phyloP scores from a whole-genome alignment of 2,329 filamentous ascomycete species.

The Exophiala sideris region DNA sequence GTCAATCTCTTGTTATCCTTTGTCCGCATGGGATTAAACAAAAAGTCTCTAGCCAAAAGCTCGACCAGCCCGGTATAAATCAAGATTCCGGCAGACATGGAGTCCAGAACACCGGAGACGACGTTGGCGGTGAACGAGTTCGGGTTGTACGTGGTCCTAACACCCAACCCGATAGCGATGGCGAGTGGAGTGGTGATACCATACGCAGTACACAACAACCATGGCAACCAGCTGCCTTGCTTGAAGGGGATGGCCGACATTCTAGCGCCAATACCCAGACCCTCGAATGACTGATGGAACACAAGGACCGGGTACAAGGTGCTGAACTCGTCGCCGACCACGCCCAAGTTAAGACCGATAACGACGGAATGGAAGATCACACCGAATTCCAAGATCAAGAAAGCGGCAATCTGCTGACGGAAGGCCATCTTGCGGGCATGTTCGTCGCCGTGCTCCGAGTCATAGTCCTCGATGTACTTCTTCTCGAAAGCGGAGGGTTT shows the following conservation, averaged over 20 bases:
- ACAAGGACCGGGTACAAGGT: constrained; percentile 59
- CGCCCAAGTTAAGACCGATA: constrained; percentile 61
- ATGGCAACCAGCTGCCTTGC: constrained; percentile 46
- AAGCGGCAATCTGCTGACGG: constrained; percentile 40
- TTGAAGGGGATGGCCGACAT: constrained; percentile 57
- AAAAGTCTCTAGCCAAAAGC: constrained; percentile 48
- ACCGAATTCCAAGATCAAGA: constrained; percentile 55
- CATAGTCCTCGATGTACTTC: constrained; percentile 10
- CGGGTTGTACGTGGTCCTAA: constrained; percentile 44
- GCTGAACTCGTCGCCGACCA: constrained; percentile 55
- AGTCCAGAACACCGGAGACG: constrained; percentile 47
- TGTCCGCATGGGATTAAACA: constrained; percentile 48
- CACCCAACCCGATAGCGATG: constrained; percentile 49
- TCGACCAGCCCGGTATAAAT: constrained; percentile 52
- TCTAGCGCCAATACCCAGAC: constrained; percentile 60
- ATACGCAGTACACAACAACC: constrained; percentile 48
- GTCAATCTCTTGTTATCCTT: constrained; percentile 37
- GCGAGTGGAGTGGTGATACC: constrained; percentile 53
- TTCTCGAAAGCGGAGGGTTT: constrained; percentile 7
- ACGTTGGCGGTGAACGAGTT: constrained; percentile 43
- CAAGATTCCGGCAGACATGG: constrained; percentile 49
- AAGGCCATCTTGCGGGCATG: constrained; percentile 34
- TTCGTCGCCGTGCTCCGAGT: constrained; percentile 20
- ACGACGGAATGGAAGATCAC: constrained; percentile 64
- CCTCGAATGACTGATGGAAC: constrained; percentile 64